Base-by-base conservation (phyloP, 1,284 basidiomycete species). In the Papiliotrema nemorosa region DNA sequence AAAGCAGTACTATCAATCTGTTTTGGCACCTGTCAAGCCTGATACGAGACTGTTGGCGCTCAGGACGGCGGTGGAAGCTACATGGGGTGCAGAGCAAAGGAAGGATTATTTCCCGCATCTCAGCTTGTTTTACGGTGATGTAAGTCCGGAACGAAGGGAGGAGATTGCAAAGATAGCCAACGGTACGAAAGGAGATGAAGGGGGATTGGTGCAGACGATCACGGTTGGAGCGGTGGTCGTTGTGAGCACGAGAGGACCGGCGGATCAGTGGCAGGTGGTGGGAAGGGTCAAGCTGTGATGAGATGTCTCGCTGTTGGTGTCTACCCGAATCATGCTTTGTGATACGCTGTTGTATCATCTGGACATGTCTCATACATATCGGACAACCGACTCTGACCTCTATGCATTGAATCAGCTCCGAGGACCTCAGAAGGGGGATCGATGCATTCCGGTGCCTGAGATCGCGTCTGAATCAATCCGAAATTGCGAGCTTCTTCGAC, bases 91-190 rank as follows among this genome's bases (percentile, higher is more conserved):
- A 14, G 29, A 31, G 29, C 9, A 14, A 14, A 34, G 35, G 36
- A 49, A 44, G 13, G 47, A 50, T 13, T 72, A 58, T 53, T 72
- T 67, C 52, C 66, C 69, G 5, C 69, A 72, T 49, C 42, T 72
- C 5, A 62, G 59, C 20, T 49, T 72, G 26, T 50, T 63, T 6
- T 72, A 72, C 40, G 66, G 66, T 20, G 62, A 66, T 37, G 36
- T 63, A 9, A 42, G 21, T 18, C 10, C 25, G 18, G 56, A 49
- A 21, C 44, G 56, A 39, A 34, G 61, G 37, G 55, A 60, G 14
- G 58, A 62, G 47, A 42, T 69, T 5, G 61, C 58, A 5, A 20
- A 20, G 39, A 41, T 31, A 9, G 49, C 31, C 3, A 50, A 50
- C 44, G 25, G 24, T 20, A 18, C 14, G 2, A 14, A 24, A n/a